Evolutionary conservation across 2,329 filamentous ascomycete genomes (phyloP).

Genomic region (Mycosphaerella arachidis): DNA sequence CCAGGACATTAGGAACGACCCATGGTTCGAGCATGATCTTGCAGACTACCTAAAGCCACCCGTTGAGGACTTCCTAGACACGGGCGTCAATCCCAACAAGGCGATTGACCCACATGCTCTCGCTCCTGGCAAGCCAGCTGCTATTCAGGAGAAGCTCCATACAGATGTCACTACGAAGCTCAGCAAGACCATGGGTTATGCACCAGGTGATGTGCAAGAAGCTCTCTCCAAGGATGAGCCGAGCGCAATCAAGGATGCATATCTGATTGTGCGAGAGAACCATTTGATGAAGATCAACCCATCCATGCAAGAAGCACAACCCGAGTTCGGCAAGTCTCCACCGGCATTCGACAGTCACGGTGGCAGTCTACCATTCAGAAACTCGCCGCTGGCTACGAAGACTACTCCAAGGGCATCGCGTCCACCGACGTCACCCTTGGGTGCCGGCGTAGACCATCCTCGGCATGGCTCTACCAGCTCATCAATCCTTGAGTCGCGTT

Average conservation of each 20-base stretch:
- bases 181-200: slow-evolving; percentile 97
- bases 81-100: slow-evolving; percentile 88
- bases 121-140: slow-evolving; percentile 70
- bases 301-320: slow-evolving; percentile 41
- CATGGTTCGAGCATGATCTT: slow-evolving; percentile 87
- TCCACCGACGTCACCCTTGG: slow-evolving; percentile 29
- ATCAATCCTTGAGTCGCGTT: slow-evolving; percentile 38
- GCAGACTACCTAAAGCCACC: slow-evolving; percentile 82
- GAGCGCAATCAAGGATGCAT: slow-evolving; percentile 97
- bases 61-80: slow-evolving; percentile 86
- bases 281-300: slow-evolving; percentile 92
- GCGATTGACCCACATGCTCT: slow-evolving; percentile 80
- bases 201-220: slow-evolving; percentile 89
- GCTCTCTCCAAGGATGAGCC: slow-evolving; percentile 87
- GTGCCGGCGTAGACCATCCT: slow-evolving; percentile 34
- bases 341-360: slow-evolving; percentile 15
- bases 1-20: slow-evolving; percentile 84
- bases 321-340: slow-evolving; percentile 43
- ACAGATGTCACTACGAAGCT: slow-evolving; percentile 91
- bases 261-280: slow-evolving; percentile 95
- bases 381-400: slow-evolving; percentile 1
- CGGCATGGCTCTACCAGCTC: slow-evolving; percentile 41
- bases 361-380: slow-evolving; percentile 4
- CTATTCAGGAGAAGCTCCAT: slow-evolving; percentile 84
- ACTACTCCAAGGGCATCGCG: slow-evolving; percentile 29